phyloP scores from a whole-genome alignment of 495 filamentous ascomycete genomes.

The Penicillium atrosanguineum region DNA sequence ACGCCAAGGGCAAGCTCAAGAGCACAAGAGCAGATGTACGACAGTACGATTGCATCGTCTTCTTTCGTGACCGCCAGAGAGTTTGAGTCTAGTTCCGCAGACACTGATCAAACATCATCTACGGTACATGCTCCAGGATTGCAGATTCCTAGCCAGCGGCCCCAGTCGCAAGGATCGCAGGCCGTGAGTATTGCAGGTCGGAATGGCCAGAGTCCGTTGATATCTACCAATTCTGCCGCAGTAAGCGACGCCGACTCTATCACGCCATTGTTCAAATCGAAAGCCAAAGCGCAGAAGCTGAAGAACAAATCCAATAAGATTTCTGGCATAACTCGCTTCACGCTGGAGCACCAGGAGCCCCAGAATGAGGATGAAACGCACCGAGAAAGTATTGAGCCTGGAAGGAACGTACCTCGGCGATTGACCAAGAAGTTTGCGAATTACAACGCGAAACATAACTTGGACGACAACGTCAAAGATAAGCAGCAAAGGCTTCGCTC shows the following conservation, averaged over 20 bases:
- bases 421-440: slow-evolving; percentile 32
- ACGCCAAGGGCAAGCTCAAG: slow-evolving; percentile 14
- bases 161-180: slow-evolving; percentile 14
- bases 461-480: slow-evolving; percentile 44
- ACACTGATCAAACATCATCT: slow-evolving; percentile 15
- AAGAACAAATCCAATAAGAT: slow-evolving; percentile 22
- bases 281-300: slow-evolving; percentile 25
- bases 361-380: slow-evolving; percentile 26
- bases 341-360: slow-evolving; percentile 35
- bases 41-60: slow-evolving; percentile 18
- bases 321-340: slow-evolving; percentile 19
- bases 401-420: slow-evolving; percentile 14
- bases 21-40: slow-evolving; percentile 6
- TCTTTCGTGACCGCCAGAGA: slow-evolving; percentile 36
- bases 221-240: slow-evolving; percentile 18
- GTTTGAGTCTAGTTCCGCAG: slow-evolving; percentile 11
- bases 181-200: slow-evolving; percentile 17
- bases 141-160: background rate
- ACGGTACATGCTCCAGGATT: slow-evolving; percentile 12
- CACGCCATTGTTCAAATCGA: slow-evolving; percentile 30
- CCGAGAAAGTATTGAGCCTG: background rate
- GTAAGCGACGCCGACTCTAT: slow-evolving; percentile 40
- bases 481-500: slow-evolving; percentile 38
- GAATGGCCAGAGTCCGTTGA: slow-evolving; percentile 20
- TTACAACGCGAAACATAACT: slow-evolving; percentile 47